Conservation (phyloP, 306 rosid species). For the Malus sieversii region DNA sequence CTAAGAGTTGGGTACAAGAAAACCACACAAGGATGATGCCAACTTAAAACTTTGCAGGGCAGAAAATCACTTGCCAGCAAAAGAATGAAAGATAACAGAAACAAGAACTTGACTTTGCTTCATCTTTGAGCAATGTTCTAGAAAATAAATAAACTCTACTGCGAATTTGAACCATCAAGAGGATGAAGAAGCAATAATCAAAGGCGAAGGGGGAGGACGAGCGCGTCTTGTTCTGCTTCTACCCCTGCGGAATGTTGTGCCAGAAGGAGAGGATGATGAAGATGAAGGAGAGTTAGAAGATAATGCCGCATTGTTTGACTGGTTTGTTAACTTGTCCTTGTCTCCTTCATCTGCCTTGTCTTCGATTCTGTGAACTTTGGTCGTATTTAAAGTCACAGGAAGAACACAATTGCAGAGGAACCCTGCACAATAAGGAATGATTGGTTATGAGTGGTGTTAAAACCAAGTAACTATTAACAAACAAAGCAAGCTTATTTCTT, state of each 20-base stretch:
- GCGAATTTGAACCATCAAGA: slow-evolving; percentile 28
- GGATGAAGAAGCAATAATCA: slow-evolving; percentile 42
- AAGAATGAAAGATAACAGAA: not conserved
- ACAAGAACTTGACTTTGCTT: not conserved
- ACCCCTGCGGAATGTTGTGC: slow-evolving; percentile 48
- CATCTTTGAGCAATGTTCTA: not conserved
- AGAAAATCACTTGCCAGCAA: slow-evolving; percentile 6
- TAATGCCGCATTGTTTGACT: slow-evolving; percentile 19
- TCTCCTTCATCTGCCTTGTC: slow-evolving; percentile 61
- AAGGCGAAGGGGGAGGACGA: slow-evolving; percentile 68
- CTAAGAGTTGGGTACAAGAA: not conserved
- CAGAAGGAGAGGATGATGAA: slow-evolving; percentile 40
- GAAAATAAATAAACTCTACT: not conserved
- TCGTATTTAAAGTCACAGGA: slow-evolving; percentile 65
- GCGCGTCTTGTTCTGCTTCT: slow-evolving; percentile 77
- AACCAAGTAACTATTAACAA: not conserved
- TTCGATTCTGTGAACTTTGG: slow-evolving; percentile 58
- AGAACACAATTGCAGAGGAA: slow-evolving; percentile 84
- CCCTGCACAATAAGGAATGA: slow-evolving; percentile 35
- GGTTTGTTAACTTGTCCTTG: slow-evolving; percentile 38
- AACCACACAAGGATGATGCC: slow-evolving; percentile 6
- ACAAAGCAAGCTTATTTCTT: too few species aligned
- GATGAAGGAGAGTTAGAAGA: slow-evolving; percentile 43
- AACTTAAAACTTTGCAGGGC: slow-evolving; percentile 2
- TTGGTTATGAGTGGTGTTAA: not conserved